phyloP scores from a whole-genome alignment of 129 eudicot genomes.

The Centaurea solstitialis region DNA sequence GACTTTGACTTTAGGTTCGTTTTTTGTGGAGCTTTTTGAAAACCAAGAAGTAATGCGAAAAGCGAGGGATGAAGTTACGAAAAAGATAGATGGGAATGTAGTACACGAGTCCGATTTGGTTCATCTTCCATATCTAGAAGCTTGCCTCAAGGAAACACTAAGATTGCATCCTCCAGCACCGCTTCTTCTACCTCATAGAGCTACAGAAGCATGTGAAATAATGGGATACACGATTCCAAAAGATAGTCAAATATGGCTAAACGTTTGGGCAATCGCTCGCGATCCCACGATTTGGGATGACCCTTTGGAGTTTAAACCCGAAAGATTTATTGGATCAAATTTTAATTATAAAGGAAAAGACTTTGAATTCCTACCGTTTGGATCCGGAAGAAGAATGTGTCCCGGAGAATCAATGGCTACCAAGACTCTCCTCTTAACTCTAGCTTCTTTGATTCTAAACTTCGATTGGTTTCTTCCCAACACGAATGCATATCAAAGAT shows the following conservation, averaged over 20 bases:
- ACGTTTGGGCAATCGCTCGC: constrained; percentile 44
- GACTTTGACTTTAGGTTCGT: constrained; percentile 24
- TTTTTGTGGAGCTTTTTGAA: constrained; percentile 37
- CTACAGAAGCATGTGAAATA: constrained; percentile 24
- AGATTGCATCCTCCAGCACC: constrained; percentile 52
- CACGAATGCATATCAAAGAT: constrained; percentile 11
- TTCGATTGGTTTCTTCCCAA: constrained; percentile 28
- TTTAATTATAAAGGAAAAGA: constrained; percentile 33
- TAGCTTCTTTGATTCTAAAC: constrained; percentile 21
- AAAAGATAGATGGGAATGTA: neutral
- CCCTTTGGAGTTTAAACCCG: constrained; percentile 43
- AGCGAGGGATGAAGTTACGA: constrained; percentile 27
- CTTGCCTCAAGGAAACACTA: constrained; percentile 40
- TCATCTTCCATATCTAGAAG: constrained; percentile 31
- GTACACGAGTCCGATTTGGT: constrained; percentile 38
- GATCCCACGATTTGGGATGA: constrained; percentile 42
- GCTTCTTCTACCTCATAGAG: constrained; percentile 32
- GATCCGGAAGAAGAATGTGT: constrained; percentile 51
- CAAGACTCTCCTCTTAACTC: constrained; percentile 20
- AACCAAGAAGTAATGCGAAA: constrained; percentile 25
- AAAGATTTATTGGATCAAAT: constrained; percentile 35
- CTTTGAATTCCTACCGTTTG: constrained; percentile 44
- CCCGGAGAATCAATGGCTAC: constrained; percentile 48
- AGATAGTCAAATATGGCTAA: constrained; percentile 31
- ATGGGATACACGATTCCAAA: constrained; percentile 41